Conservation (phyloP, 805 yeast genomes). For the Suhomyces vadensis region DNA sequence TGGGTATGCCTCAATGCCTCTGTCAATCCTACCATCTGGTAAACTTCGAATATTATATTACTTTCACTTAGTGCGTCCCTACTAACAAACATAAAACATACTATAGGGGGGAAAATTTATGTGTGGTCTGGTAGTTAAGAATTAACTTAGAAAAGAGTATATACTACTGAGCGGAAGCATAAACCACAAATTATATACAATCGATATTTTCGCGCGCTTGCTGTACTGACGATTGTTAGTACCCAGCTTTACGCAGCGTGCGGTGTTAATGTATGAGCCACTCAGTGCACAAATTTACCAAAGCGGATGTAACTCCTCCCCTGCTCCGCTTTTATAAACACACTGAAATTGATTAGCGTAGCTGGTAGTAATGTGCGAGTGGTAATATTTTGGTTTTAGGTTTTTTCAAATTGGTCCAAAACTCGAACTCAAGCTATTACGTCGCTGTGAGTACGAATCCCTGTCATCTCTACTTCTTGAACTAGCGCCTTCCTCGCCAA, state of each 20-base stretch:
- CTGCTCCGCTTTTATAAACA: conserved; percentile 5
- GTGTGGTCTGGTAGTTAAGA: conserved; percentile 10
- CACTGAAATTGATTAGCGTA: neutral
- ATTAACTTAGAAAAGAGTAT: conserved; percentile 8
- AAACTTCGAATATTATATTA: neutral
- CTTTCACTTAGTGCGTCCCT: conserved; percentile 6
- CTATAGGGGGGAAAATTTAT: conserved; percentile 8
- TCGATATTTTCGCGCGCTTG: conserved; percentile 10
- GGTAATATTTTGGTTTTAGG: neutral
- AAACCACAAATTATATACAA: conserved; percentile 6
- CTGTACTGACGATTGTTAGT: conserved; percentile 18
- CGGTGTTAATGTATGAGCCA: conserved; percentile 9
- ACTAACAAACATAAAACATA: conserved; percentile 5
- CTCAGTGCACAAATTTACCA: conserved; percentile 8
- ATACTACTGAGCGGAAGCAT: conserved; percentile 2
- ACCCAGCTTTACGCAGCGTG: conserved; percentile 13
- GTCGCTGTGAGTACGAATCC: neutral
- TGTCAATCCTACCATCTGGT: neutral
- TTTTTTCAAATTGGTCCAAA: neutral
- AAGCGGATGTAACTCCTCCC: conserved; percentile 3
- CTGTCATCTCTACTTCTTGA: neutral
- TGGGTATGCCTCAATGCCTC: neutral
- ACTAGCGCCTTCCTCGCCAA: too few species aligned
- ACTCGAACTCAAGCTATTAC: neutral
- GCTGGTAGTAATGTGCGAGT: neutral